Conservation (phyloP, 1,284 basidiomycete species). For the Somion occarium region DNA sequence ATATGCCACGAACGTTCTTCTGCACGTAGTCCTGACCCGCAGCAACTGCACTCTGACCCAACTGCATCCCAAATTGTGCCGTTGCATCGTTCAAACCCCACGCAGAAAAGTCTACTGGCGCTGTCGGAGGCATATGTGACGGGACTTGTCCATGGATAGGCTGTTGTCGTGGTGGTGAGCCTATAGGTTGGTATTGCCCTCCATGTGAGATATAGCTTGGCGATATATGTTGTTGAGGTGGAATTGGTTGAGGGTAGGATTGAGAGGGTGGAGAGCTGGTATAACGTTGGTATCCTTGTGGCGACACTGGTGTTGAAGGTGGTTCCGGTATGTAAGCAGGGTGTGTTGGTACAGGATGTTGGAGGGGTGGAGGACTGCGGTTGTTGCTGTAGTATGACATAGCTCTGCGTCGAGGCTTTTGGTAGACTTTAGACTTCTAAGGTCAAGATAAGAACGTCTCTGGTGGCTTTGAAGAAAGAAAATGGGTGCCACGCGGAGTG, state of each 20-base stretch:
- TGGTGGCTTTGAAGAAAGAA: background rate
- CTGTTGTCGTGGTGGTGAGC: conserved; percentile 25
- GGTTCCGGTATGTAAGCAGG: conserved; percentile 88
- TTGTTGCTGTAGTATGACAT: conserved; percentile 44
- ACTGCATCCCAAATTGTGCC: conserved; percentile 94
- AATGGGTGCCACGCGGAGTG: conserved; percentile 1
- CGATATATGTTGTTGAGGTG: conserved; percentile 26
- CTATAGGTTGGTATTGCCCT: conserved; percentile 21
- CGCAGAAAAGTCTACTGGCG: conserved; percentile 50
- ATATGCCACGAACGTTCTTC: conserved; percentile 68
- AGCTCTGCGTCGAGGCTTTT: conserved; percentile 4
- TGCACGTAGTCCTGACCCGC: conserved; percentile 96
- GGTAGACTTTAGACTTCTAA: background rate
- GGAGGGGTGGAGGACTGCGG: conserved; percentile 74
- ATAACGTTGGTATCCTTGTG: conserved; percentile 74
- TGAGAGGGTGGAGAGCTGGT: conserved; percentile 48
- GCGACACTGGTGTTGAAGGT: conserved; percentile 73
- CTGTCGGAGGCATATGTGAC: conserved; percentile 20
- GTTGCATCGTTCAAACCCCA: conserved; percentile 93
- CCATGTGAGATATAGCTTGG: conserved; percentile 26
- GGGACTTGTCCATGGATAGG: conserved; percentile 26
- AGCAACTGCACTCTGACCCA: conserved; percentile 87
- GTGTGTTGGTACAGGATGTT: conserved; percentile 88
- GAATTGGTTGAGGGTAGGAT: conserved; percentile 32
- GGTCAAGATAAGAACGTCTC: background rate